These are phyloP conservation scores for Sporothrix humicola DNA, from an alignment of 2,329 filamentous ascomycete species.

Conservation along the genomic window DNA sequence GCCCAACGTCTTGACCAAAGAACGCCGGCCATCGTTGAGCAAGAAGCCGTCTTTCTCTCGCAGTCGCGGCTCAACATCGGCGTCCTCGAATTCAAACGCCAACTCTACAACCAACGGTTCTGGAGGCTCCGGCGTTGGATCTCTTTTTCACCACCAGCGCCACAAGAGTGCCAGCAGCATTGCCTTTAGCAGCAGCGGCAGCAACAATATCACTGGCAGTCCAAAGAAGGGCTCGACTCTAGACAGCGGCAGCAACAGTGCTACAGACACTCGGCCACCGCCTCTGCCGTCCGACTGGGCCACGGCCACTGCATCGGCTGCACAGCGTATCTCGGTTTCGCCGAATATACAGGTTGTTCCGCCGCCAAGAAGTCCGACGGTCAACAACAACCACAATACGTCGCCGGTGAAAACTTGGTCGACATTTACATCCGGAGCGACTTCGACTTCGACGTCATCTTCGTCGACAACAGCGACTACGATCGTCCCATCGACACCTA, in stretches of 20 bases:
- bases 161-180: conserved; percentile 37
- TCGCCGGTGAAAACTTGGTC: conserved; percentile 21
- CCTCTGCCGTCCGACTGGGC: conserved; percentile 27
- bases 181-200: not conserved
- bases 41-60: conserved; percentile 60
- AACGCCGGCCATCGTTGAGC: conserved; percentile 59
- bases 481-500: not conserved
- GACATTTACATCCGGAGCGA: not conserved
- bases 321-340: not conserved
- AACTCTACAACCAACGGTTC: conserved; percentile 39
- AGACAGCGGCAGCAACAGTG: not conserved
- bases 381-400: not conserved
- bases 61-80: conserved; percentile 48
- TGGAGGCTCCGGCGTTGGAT: conserved; percentile 29
- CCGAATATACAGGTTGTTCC: conserved; percentile 1
- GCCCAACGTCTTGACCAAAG: conserved; percentile 49
- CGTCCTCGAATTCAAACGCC: not conserved
- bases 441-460: not conserved
- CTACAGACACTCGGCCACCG: conserved; percentile 22
- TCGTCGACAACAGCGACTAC: not conserved
- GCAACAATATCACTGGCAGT: conserved; percentile 18
- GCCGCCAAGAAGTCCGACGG: not conserved
- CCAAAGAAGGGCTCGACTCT: not conserved
- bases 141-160: conserved; percentile 24
- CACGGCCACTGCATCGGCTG: conserved; percentile 17